phyloP scores from a whole-genome alignment of 2,329 filamentous ascomycete genomes.

The Sporothrix euskadiensis region DNA sequence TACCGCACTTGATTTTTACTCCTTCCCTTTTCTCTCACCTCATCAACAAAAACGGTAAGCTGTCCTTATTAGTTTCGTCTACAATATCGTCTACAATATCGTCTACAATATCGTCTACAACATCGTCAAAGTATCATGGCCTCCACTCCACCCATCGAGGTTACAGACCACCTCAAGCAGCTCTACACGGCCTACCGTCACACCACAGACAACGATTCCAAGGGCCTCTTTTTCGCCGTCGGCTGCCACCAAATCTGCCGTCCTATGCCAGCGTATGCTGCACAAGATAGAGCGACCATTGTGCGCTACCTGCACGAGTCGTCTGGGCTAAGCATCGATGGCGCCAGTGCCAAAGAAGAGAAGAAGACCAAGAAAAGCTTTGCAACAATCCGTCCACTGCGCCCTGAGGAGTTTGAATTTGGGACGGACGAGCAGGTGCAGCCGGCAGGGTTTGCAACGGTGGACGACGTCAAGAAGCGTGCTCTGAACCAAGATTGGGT shows the following conservation, averaged over 20 bases:
- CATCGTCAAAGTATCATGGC: neutral
- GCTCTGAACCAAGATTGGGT: slow-evolving; percentile 35
- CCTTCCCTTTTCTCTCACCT: no score
- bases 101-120: neutral
- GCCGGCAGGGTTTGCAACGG: neutral
- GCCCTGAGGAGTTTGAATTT: neutral
- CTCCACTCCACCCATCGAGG: neutral
- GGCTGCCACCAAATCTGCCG: slow-evolving; percentile 35
- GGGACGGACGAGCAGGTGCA: neutral
- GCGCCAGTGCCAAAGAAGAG: neutral
- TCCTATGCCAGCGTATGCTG: slow-evolving; percentile 34
- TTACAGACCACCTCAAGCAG: slow-evolving; percentile 26
- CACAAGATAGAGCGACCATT: slow-evolving; percentile 34
- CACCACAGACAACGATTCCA: slow-evolving; percentile 28
- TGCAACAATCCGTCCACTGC: neutral
- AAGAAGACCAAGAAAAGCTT: neutral
- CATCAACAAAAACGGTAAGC: no score
- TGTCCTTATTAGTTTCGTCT: no score
- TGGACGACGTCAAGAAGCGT: slow-evolving; percentile 1
- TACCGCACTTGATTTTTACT: no score
- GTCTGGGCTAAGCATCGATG: slow-evolving; percentile 9
- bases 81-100: no score
- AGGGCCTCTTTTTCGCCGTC: slow-evolving; percentile 30
- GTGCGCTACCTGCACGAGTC: slow-evolving; percentile 34
- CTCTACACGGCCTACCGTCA: slow-evolving; percentile 30